These are phyloP conservation scores for Brettanomyces custersianus DNA, from an alignment of 805 yeast genomes.

Conservation along the genomic window DNA sequence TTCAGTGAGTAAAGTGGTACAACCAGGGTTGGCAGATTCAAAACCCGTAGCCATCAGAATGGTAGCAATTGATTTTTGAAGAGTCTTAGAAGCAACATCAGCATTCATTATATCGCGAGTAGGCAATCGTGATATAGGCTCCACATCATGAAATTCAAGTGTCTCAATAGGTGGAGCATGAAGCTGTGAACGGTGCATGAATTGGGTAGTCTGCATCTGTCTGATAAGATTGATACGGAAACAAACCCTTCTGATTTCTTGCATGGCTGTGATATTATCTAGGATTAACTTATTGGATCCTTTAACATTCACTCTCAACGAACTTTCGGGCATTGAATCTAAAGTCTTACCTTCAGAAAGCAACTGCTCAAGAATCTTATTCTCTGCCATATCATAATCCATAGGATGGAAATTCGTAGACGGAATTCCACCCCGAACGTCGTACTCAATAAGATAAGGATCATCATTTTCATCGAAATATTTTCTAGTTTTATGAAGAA, in stretches of 20 bases:
- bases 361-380: constrained; percentile 31
- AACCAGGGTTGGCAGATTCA: constrained; percentile 71
- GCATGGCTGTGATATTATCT: constrained; percentile 69
- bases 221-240: constrained; percentile 81
- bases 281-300: constrained; percentile 57
- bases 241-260: constrained; percentile 79
- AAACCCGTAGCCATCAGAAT: constrained; percentile 88
- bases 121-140: constrained; percentile 64
- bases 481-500: constrained; percentile 25
- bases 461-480: constrained; percentile 47
- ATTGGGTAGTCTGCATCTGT: constrained; percentile 81
- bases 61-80: constrained; percentile 65
- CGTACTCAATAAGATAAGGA: constrained; percentile 73
- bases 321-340: constrained; percentile 30
- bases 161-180: constrained; percentile 58
- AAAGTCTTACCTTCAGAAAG: constrained; percentile 19
- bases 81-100: constrained; percentile 54
- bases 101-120: constrained; percentile 56
- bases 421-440: constrained; percentile 74
- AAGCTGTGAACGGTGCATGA: constrained; percentile 65
- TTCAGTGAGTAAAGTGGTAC: constrained; percentile 72
- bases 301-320: constrained; percentile 32
- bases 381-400: constrained; percentile 35
- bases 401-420: constrained; percentile 46
- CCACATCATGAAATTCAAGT: constrained; percentile 61